Conservation (phyloP, 2,329 filamentous ascomycete genomes). For the Exophiala aquamarina region DNA sequence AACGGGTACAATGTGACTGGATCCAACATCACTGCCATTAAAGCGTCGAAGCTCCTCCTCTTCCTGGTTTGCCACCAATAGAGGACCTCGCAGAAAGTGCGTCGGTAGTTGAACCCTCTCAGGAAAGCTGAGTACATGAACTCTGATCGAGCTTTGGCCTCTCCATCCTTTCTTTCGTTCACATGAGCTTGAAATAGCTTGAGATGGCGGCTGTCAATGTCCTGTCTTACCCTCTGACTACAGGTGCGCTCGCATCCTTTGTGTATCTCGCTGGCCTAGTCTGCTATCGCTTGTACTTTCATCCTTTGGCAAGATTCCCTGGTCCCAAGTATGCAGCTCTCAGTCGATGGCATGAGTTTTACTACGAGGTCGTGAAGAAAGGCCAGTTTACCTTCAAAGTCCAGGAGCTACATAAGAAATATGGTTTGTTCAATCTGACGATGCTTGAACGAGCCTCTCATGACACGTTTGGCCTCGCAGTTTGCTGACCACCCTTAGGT, state of each 20-base stretch:
- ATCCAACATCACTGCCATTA: too few species aligned
- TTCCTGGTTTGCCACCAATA: too few species aligned
- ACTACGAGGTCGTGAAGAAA: conserved; percentile 29
- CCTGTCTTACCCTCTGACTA: conserved; percentile 4
- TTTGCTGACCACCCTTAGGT: conserved; percentile 19
- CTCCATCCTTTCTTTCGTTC: too few species aligned
- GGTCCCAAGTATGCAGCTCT: conserved; percentile 34
- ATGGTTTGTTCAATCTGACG: conserved; percentile 23
- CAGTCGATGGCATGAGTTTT: conserved; percentile 33
- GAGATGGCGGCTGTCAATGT: conserved; percentile 5
- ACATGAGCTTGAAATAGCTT: too few species aligned
- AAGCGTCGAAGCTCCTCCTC: too few species aligned
- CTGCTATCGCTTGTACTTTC: conserved; percentile 32
- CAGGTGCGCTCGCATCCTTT: conserved; percentile 2
- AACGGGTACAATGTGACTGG: too few species aligned
- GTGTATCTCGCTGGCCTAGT: conserved; percentile 17
- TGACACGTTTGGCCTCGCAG: not conserved
- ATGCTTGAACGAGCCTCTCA: not conserved
- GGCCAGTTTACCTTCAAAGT: conserved; percentile 30
- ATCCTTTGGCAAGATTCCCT: conserved; percentile 34
- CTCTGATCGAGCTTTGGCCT: too few species aligned
- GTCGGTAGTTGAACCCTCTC: too few species aligned
- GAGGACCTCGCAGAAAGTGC: too few species aligned
- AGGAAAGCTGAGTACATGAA: too few species aligned
- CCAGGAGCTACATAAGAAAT: conserved; percentile 30